Percentiles rank a stretch among this genome's conserved stretches.
These are phyloP conservation scores for Komagataella phaffii DNA, from an alignment of 805 yeast genomes.

Conservation along the genomic window DNA sequence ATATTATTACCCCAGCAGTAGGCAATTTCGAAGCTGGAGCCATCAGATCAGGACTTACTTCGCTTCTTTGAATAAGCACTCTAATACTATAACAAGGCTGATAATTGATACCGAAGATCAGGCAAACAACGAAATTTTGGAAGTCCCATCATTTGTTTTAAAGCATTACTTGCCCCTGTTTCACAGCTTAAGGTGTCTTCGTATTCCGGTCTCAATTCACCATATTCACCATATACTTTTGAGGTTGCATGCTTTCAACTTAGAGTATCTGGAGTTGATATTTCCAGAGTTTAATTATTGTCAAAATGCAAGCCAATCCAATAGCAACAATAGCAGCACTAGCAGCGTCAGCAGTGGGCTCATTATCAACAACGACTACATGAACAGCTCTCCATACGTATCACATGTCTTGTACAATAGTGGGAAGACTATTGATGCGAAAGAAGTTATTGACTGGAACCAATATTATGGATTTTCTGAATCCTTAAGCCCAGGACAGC, in stretches of 20 bases:
- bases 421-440: not conserved
- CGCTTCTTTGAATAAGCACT: conserved; percentile 5
- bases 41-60: conserved; percentile 4
- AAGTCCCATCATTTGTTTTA: conserved; percentile 3
- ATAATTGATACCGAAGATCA: conserved; percentile 8
- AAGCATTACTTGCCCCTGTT: conserved; percentile 5
- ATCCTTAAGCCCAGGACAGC: not conserved
- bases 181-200: conserved; percentile 6
- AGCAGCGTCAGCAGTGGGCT: not conserved
- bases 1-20: conserved; percentile 8
- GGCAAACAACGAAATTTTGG: conserved; percentile 1
- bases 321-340: not conserved
- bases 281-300: conserved; percentile 8
- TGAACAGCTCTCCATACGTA: not conserved
- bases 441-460: not conserved
- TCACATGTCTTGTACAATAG: not conserved
- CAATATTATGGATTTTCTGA: not conserved
- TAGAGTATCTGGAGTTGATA: conserved; percentile 9
- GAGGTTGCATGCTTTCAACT: conserved; percentile 1
- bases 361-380: not conserved
- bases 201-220: conserved; percentile 7
- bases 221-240: conserved; percentile 4
- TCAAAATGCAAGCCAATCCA: not conserved
- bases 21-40: conserved; percentile 3
- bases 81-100: conserved; percentile 5